A percentile compares a stretch with the other conserved stretches of the same genome.
phyloP scores from a whole-genome alignment of 2,329 filamentous ascomycete species.

The Rhinocladiella similis region DNA sequence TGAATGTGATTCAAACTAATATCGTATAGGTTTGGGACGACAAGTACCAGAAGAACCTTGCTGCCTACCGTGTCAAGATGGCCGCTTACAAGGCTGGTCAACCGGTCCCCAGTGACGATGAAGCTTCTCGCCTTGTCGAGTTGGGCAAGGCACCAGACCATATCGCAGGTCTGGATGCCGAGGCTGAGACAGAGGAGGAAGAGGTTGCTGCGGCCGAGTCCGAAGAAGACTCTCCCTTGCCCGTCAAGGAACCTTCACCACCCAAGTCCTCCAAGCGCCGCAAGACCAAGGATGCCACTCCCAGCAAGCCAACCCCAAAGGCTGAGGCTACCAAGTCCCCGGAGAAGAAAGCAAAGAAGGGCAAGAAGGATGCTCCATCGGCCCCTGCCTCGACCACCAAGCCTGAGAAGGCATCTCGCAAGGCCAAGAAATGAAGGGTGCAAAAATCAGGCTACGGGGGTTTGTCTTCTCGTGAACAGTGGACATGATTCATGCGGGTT shows the following conservation, averaged over 20 bases:
- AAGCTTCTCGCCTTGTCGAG: constrained; percentile 46
- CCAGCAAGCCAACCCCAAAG: constrained; percentile 39
- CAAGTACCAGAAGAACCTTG: constrained; percentile 59
- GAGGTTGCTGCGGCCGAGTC: constrained; percentile 35
- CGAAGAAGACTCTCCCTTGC: constrained; percentile 38
- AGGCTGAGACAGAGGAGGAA: constrained; percentile 37
- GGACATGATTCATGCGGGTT: constrained; percentile 10
- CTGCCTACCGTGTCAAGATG: constrained; percentile 57
- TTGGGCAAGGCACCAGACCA: constrained; percentile 32
- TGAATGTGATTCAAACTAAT: constrained; percentile 4
- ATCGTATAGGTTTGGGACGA: constrained; percentile 52
- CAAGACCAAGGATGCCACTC: constrained; percentile 40
- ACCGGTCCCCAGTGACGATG: constrained; percentile 44
- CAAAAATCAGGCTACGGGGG: not conserved
- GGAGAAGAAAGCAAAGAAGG: constrained; percentile 48
- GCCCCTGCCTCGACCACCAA: constrained; percentile 23
- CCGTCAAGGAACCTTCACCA: constrained; percentile 45
- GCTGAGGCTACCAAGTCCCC: constrained; percentile 33
- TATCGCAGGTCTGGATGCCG: constrained; percentile 29
- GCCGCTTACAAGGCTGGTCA: constrained; percentile 57
- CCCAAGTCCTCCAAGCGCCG: constrained; percentile 44
- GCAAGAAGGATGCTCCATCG: constrained; percentile 43
- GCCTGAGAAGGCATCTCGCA: constrained; percentile 27
- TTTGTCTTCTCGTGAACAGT: not conserved
- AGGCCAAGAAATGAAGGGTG: constrained; percentile 24